Conservation (phyloP, 352 stramenopile genomes). For the Phytophthora lateralis region DNA sequence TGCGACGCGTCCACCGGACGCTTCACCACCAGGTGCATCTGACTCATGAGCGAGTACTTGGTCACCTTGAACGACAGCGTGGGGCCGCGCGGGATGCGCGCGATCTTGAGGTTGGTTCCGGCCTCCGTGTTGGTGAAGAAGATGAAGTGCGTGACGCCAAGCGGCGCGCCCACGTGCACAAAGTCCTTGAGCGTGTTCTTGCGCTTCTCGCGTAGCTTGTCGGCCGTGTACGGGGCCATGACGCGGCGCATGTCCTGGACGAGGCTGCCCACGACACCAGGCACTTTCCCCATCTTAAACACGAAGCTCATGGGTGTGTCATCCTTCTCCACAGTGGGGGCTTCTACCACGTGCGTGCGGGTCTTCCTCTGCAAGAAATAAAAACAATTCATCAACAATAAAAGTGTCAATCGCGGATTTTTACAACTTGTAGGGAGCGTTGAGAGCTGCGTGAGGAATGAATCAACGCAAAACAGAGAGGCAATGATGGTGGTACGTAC, state of each 20-base stretch:
- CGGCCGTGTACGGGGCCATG: slow-evolving; percentile 95
- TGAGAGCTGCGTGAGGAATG: background rate
- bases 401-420: background rate
- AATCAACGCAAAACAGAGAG: background rate
- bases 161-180: slow-evolving; percentile 84
- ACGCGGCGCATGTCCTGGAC: slow-evolving; percentile 94
- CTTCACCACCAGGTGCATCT: slow-evolving; percentile 93
- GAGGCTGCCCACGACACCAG: slow-evolving; percentile 79
- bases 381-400: background rate
- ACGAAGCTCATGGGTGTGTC: slow-evolving; percentile 92
- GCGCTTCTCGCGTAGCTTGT: slow-evolving; percentile 92
- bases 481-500: slow-evolving; percentile 46
- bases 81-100: slow-evolving; percentile 92
- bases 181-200: slow-evolving; percentile 95
- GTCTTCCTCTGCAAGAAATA: slow-evolving; percentile 71
- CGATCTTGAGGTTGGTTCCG: slow-evolving; percentile 95
- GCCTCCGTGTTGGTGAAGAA: slow-evolving; percentile 95
- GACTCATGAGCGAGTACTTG: slow-evolving; percentile 91
- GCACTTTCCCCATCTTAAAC: slow-evolving; percentile 90
- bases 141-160: slow-evolving; percentile 98
- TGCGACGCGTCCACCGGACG: slow-evolving; percentile 89
- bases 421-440: background rate
- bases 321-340: slow-evolving; percentile 74
- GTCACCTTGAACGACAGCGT: slow-evolving; percentile 95
- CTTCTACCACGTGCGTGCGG: slow-evolving; percentile 76